These are phyloP conservation scores for Taphrina betulina DNA, from an alignment of 1,139 yeast species.

Conservation along the genomic window DNA sequence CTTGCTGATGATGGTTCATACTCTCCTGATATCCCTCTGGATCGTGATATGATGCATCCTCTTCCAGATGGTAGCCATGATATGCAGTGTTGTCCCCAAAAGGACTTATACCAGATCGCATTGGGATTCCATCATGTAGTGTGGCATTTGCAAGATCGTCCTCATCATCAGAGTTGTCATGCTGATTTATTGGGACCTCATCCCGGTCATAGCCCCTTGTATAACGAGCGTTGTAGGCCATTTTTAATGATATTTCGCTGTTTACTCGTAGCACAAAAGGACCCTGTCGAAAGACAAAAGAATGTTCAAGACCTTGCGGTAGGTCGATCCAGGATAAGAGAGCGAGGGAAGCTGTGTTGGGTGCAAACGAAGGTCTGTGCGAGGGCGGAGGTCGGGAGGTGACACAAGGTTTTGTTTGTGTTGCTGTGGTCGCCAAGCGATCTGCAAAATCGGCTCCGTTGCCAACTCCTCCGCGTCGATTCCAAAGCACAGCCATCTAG, in stretches of 20 bases:
- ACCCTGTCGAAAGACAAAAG: too few species aligned
- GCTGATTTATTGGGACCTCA: conserved; percentile 23
- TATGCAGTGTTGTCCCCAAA: conserved; percentile 22
- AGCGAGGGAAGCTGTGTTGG: too few species aligned
- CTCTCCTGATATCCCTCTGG: neutral
- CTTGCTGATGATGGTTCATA: neutral
- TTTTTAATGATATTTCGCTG: too few species aligned
- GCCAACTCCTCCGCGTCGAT: too few species aligned
- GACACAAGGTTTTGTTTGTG: neutral
- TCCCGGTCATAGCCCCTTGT: conserved; percentile 19
- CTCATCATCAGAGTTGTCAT: conserved; percentile 23
- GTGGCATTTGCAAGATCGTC: conserved; percentile 1
- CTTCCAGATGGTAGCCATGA: conserved; percentile 10
- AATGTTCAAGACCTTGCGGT: too few species aligned
- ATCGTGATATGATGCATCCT: conserved; percentile 1
- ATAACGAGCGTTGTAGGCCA: conserved; percentile 21
- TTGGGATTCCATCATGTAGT: neutral
- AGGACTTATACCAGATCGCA: conserved; percentile 15
- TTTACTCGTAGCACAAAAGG: too few species aligned
- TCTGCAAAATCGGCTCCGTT: too few species aligned
- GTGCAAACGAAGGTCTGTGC: too few species aligned
- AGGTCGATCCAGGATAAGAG: too few species aligned
- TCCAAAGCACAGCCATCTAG: too few species aligned
- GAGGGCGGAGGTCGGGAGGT: neutral
- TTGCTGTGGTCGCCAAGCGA: too few species aligned